These are phyloP conservation scores for Fusarium annulatum DNA, from an alignment of 2,329 filamentous ascomycete species.

Conservation along the genomic window DNA sequence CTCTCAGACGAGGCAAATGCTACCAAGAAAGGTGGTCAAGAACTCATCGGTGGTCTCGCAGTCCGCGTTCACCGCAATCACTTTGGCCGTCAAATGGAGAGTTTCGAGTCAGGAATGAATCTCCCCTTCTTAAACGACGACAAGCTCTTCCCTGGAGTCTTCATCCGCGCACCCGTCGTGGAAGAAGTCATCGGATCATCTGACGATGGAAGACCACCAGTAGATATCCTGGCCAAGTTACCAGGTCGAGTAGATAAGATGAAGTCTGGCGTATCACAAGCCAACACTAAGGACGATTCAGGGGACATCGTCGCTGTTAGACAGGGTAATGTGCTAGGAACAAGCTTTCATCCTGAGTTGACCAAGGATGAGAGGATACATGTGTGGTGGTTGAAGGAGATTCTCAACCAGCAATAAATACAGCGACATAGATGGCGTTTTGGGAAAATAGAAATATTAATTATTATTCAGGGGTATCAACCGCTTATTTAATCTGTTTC, in stretches of 20 bases:
- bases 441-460: constrained; percentile 7
- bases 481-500: background rate
- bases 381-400: constrained; percentile 89
- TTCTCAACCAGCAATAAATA: constrained; percentile 41
- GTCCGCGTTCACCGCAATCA: constrained; percentile 94
- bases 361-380: constrained; percentile 91
- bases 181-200: constrained; percentile 73
- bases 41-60: constrained; percentile 90
- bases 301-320: constrained; percentile 88
- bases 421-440: constrained; percentile 20
- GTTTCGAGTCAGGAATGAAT: constrained; percentile 81
- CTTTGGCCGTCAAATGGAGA: constrained; percentile 93
- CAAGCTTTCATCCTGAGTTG: constrained; percentile 94
- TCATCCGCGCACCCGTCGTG: constrained; percentile 94
- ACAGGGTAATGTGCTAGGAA: constrained; percentile 93
- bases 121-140: constrained; percentile 73
- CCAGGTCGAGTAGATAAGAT: constrained; percentile 54
- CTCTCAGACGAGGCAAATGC: constrained; percentile 88
- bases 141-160: constrained; percentile 78
- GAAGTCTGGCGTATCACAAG: constrained; percentile 52
- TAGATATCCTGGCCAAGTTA: constrained; percentile 65
- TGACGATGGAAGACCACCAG: constrained; percentile 50
- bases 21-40: constrained; percentile 91
- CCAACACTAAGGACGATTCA: constrained; percentile 55
- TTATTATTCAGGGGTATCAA: constrained; percentile 23